Evolutionary conservation across 495 filamentous ascomycete species (phyloP), one percentile per base, ranked within the genome.

Genomic region (Thozetella sp.): DNA sequence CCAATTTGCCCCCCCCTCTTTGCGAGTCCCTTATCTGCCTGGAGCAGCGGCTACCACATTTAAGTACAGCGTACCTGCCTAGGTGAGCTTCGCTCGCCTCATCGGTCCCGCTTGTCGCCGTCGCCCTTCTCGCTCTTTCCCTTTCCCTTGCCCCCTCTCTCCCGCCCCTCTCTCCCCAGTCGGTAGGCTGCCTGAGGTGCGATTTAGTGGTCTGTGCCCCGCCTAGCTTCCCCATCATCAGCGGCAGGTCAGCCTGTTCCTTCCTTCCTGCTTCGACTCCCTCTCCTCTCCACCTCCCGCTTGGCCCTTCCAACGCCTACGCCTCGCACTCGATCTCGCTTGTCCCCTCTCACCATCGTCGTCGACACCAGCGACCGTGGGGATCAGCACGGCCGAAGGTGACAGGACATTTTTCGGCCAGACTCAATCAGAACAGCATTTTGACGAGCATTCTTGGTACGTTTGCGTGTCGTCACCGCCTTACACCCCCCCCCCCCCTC

Each of bases 11-110:
- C 52, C 53, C 22, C 52, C 46, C 25, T 54, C 53, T 63, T 65
- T 65, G 62, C 63, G 66, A 62, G 57, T 54, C 67, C 57, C 48
- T 54, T 40, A 58, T 62, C 67, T 68, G 69, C 69, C 67, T 72
- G 54, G 57, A 40, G 12, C 50, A 34, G 27, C 24, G 40, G 40
- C 62, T 67, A 67, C 53, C 65, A 65, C 57, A 40, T 30, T 52
- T 56, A 70, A 68, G 67, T 70, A 70, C 65, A 43, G 19, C 64
- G 26, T 65, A 63, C 61, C 34, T 56, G 19, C 55, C n/a, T 25
- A 26, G 17, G 6, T 1, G 12, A 30, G 50, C 51, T 15, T 6
- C 24, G 6, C 51, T 54, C 17, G 12, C 51, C 40, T 57, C 26
- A 40, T 40, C 13, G 51, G 26, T 24, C 55, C 50, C 22, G 51